Conservation (phyloP, 129 eudicot species). For the Escallonia rubra region DNA sequence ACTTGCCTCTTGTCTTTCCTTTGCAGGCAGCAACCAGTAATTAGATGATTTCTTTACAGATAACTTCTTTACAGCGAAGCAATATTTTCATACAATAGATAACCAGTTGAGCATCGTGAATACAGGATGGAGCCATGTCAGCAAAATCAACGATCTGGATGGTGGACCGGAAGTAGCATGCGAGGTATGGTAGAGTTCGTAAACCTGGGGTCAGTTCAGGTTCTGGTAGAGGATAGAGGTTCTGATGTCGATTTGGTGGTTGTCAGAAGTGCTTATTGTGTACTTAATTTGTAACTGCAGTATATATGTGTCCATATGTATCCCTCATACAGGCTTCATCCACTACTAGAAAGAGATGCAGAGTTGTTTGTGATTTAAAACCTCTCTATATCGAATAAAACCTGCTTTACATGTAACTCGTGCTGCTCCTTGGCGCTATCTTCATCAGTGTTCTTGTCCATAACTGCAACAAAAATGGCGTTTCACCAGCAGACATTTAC, state of each 20-base stretch:
- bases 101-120: neutral
- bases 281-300: neutral
- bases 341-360: neutral
- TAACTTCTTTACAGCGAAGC: too few relatives aligned
- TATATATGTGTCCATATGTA: neutral
- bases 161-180: constrained; percentile 5
- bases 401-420: neutral
- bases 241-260: neutral
- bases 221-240: neutral
- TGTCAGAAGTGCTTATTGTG: neutral
- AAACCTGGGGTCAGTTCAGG: neutral
- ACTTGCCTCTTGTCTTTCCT: too few relatives aligned
- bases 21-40: too few relatives aligned
- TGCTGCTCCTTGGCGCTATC: neutral
- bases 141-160: neutral
- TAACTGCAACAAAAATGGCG: too few relatives aligned
- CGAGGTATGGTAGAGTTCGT: neutral
- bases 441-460: too few relatives aligned
- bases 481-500: too few relatives aligned
- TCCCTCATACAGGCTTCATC: constrained; percentile 3
- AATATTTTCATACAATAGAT: neutral
- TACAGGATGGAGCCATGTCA: neutral
- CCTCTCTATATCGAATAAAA: neutral
- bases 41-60: too few relatives aligned
- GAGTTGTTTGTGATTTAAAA: neutral